phyloP scores from a whole-genome alignment of 1,139 yeast species.

The Zhuliangozyma parablackwelliae region DNA sequence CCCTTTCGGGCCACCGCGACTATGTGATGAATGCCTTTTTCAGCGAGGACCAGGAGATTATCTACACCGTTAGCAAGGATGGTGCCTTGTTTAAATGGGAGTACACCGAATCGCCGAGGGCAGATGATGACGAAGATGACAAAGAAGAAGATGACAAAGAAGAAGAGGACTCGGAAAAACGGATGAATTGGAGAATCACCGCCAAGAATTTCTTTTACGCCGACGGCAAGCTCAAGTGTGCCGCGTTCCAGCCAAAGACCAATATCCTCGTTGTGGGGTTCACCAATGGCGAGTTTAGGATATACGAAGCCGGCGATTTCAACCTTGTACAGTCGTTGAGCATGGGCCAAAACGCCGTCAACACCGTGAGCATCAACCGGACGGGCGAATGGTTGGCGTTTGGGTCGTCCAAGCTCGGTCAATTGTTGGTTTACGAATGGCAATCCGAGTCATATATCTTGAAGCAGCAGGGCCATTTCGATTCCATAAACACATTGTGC shows the following conservation, averaged over 20 bases:
- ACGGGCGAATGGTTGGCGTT: conserved; percentile 97
- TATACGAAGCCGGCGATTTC: conserved; percentile 79
- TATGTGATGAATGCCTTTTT: conserved; percentile 84
- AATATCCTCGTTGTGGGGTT: conserved; percentile 87
- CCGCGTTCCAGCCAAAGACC: conserved; percentile 72
- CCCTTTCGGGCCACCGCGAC: conserved; percentile 90
- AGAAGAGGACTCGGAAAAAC: conserved; percentile 10
- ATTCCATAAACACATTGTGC: conserved; percentile 74
- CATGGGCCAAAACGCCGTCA: conserved; percentile 89
- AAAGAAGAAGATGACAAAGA: conserved; percentile 23
- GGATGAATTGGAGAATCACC: conserved; percentile 75
- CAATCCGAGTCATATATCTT: conserved; percentile 93
- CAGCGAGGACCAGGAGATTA: conserved; percentile 76
- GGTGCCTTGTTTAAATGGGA: conserved; percentile 96
- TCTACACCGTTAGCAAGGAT: conserved; percentile 88
- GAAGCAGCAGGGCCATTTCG: conserved; percentile 97
- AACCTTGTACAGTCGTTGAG: conserved; percentile 78
- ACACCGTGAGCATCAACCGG: conserved; percentile 71
- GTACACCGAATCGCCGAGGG: conserved; percentile 52
- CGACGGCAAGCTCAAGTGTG: conserved; percentile 72
- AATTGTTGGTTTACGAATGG: conserved; percentile 95
- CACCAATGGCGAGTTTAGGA: conserved; percentile 81
- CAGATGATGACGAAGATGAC: conserved; percentile 33
- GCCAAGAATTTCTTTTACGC: conserved; percentile 71
- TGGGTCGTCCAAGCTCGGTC: conserved; percentile 91